Percentiles rank a stretch among this genome's conserved stretches.
These are phyloP conservation scores for Amniculicola lignicola DNA, from an alignment of 495 filamentous ascomycete genomes.

Conservation along the genomic window DNA sequence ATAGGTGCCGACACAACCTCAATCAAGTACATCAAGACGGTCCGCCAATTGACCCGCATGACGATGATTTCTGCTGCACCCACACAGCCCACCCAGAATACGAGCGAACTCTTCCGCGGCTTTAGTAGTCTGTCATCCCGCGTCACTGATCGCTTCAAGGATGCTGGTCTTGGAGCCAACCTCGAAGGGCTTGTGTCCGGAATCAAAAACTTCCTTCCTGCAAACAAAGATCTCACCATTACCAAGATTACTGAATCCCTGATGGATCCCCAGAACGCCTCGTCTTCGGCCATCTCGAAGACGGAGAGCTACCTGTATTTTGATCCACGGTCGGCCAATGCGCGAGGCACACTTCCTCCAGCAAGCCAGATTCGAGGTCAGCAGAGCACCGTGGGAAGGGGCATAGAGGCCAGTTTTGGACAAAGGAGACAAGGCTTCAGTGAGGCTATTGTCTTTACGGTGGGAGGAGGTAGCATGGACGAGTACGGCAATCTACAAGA, in stretches of 20 bases:
- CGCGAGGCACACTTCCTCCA: conserved; percentile 87
- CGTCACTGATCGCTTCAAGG: conserved; percentile 89
- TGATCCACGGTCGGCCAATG: conserved; percentile 88
- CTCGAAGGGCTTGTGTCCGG: conserved; percentile 95
- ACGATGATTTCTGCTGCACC: conserved; percentile 94
- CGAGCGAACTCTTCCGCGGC: conserved; percentile 74
- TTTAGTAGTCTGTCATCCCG: conserved; percentile 86
- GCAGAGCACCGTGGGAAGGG: conserved; percentile 43
- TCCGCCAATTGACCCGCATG: conserved; percentile 95
- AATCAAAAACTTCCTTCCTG: conserved; percentile 96
- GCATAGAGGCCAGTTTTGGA: conserved; percentile 84
- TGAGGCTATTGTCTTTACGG: conserved; percentile 94
- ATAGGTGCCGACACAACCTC: conserved; percentile 71
- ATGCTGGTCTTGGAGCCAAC: conserved; percentile 82
- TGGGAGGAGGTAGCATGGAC: conserved; percentile 97
- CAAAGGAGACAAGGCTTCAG: conserved; percentile 90
- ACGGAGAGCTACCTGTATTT: conserved; percentile 99
- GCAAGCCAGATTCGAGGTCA: conserved; percentile 48
- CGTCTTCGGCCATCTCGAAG: conserved; percentile 88
- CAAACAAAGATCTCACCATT: conserved; percentile 89
- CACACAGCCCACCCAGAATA: conserved; percentile 61
- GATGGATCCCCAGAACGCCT: conserved; percentile 91
- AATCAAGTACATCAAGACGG: conserved; percentile 84
- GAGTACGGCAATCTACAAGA: conserved; percentile 98
- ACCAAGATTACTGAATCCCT: conserved; percentile 98